Evolutionary conservation across 768 basidiomycete species (phyloP).

Genomic region (Tulasnella calospora): DNA sequence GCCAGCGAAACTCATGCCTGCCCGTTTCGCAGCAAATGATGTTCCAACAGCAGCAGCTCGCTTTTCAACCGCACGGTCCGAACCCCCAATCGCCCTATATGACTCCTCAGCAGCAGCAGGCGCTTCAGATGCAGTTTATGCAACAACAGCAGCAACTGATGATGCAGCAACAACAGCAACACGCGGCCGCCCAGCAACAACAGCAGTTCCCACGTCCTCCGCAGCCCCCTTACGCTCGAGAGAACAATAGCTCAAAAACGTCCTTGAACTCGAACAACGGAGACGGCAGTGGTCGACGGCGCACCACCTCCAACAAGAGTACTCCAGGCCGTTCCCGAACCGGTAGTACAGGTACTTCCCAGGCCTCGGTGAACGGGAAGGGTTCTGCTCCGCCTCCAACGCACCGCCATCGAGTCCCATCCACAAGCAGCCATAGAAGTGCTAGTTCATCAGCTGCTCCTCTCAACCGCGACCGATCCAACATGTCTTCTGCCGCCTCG

Average conservation of each 20-base stretch:
- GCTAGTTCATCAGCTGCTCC: slow-evolving; percentile 6
- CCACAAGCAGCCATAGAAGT: slow-evolving; percentile 23
- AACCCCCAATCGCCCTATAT: slow-evolving; percentile 17
- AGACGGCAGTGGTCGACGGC: slow-evolving; percentile 47
- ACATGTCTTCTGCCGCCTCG: slow-evolving; percentile 31
- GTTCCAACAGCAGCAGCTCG: slow-evolving; percentile 47
- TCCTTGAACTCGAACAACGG: slow-evolving; percentile 59
- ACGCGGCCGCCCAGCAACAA: slow-evolving; percentile 26
- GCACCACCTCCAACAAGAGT: slow-evolving; percentile 43
- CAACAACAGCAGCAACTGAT: slow-evolving; percentile 27
- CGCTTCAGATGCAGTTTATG: slow-evolving; percentile 25
- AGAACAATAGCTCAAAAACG: slow-evolving; percentile 70
- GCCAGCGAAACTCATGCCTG: slow-evolving; percentile 11
- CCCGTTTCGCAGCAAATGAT: slow-evolving; percentile 62
- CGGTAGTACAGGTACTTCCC: background rate
- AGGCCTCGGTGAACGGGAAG: slow-evolving; percentile 19
- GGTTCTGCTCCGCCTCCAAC: slow-evolving; percentile 22
- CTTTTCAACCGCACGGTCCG: slow-evolving; percentile 34
- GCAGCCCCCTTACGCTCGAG: slow-evolving; percentile 66
- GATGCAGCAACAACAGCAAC: slow-evolving; percentile 15
- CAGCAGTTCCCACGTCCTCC: slow-evolving; percentile 23
- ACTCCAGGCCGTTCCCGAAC: slow-evolving; percentile 14
- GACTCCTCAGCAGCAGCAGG: slow-evolving; percentile 25
- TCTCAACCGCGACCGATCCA: slow-evolving; percentile 28
- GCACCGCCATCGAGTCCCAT: slow-evolving; percentile 29